Conservation (phyloP, 2,329 filamentous ascomycete genomes). For the Fusarium xylarioides region DNA sequence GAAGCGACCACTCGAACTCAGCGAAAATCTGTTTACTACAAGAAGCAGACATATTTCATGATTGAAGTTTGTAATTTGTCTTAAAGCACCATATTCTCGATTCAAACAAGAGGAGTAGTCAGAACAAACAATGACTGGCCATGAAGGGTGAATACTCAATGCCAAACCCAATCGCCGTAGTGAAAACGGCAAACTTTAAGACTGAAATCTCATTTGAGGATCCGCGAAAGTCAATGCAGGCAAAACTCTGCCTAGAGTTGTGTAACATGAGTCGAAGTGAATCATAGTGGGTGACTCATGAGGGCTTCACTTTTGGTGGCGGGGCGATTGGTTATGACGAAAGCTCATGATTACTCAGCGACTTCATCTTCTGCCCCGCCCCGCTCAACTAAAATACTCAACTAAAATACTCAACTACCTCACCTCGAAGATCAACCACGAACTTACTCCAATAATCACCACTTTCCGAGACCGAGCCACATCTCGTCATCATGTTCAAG, state of each 20-base stretch:
- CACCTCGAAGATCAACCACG: not conserved
- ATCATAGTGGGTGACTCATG: not conserved
- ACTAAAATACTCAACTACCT: not conserved
- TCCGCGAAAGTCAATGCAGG: not conserved
- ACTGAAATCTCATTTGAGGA: fast-evolving
- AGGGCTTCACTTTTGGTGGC: not conserved
- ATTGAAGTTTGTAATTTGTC: not conserved
- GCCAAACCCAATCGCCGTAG: not conserved
- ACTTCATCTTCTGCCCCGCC: slow-evolving; percentile 1
- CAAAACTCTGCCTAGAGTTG: not conserved
- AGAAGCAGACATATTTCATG: not conserved
- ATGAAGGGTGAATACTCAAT: not conserved
- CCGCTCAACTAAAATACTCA: slow-evolving; percentile 12
- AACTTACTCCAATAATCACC: not conserved
- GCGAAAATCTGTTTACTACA: fast-evolving
- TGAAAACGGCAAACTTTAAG: too few relatives aligned
- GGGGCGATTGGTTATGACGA: not conserved
- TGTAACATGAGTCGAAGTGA: not conserved
- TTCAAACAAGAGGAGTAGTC: not conserved
- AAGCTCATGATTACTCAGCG: slow-evolving; percentile 20
- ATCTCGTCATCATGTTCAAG: slow-evolving; percentile 31
- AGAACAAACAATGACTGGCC: too few relatives aligned
- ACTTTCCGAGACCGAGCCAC: not conserved
- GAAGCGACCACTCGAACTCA: fast-evolving
- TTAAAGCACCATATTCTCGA: not conserved